phyloP scores from a whole-genome alignment of 495 filamentous ascomycete genomes.

The Aspergillus biplanus region DNA sequence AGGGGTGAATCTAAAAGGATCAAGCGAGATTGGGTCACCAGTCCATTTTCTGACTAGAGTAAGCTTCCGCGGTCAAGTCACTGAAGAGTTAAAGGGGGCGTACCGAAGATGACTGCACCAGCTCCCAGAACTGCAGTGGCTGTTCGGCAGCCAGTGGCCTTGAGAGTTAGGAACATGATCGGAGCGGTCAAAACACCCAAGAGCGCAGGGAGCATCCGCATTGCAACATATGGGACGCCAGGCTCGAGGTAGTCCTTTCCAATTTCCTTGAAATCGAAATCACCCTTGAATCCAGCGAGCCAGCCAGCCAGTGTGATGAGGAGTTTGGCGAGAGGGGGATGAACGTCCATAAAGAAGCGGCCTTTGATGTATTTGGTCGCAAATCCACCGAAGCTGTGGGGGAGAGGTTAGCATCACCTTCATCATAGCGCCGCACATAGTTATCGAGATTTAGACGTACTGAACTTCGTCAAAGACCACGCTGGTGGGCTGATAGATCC shows the following conservation, averaged over 20 bases:
- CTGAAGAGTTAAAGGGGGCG: slow-evolving; percentile 24
- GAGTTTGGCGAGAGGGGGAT: slow-evolving; percentile 95
- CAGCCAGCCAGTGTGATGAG: slow-evolving; percentile 94
- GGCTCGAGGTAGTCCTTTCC: slow-evolving; percentile 97
- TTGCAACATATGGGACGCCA: slow-evolving; percentile 94
- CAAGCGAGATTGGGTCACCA: slow-evolving; percentile 90
- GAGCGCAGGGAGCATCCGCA: slow-evolving; percentile 90
- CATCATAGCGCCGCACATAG: not conserved
- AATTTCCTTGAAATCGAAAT: slow-evolving; percentile 99
- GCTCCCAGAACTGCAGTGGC: slow-evolving; percentile 81
- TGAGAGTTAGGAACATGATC: slow-evolving; percentile 91
- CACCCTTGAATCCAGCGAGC: slow-evolving; percentile 91
- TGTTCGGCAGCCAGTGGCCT: slow-evolving; percentile 87
- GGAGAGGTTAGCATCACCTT: slow-evolving; percentile 15
- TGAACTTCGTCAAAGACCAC: slow-evolving; percentile 99
- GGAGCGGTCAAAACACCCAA: slow-evolving; percentile 85
- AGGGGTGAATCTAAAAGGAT: slow-evolving; percentile 96
- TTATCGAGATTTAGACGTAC: slow-evolving; percentile 55
- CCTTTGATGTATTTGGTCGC: slow-evolving; percentile 99
- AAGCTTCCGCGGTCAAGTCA: slow-evolving; percentile 10
- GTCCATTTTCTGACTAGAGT: slow-evolving; percentile 74
- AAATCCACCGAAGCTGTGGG: slow-evolving; percentile 87
- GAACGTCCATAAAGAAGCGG: slow-evolving; percentile 98
- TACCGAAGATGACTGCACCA: slow-evolving; percentile 87
- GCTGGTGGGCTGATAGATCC: slow-evolving; percentile 93